These are phyloP conservation scores for Candida qinlingensis DNA, from an alignment of 805 yeast genomes.

Conservation along the genomic window DNA sequence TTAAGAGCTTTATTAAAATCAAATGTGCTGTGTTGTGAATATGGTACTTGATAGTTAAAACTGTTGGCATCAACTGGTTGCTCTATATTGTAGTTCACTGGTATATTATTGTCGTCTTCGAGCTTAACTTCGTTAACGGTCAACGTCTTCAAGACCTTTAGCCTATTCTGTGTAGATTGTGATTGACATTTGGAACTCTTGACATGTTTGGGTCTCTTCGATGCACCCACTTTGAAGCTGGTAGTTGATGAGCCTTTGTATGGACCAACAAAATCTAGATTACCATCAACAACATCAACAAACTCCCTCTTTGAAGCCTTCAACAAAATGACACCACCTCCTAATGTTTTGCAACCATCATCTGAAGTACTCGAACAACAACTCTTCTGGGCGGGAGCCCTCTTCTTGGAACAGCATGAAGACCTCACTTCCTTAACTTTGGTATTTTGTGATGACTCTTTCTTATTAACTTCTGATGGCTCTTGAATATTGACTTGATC, in stretches of 20 bases:
- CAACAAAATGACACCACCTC: slow-evolving; percentile 20
- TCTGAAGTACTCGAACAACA: slow-evolving; percentile 4
- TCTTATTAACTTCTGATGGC: neutral
- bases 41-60: too few relatives aligned
- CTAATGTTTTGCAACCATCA: slow-evolving; percentile 8
- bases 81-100: neutral
- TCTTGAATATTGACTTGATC: slow-evolving; percentile 13
- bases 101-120: neutral
- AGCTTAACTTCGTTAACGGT: slow-evolving; percentile 12
- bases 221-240: slow-evolving; percentile 11
- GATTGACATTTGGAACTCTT: slow-evolving; percentile 9
- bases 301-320: slow-evolving; percentile 23
- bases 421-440: neutral
- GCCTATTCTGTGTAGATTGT: neutral
- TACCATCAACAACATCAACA: slow-evolving; percentile 24
- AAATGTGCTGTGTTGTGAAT: too few relatives aligned
- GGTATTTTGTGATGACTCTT: neutral
- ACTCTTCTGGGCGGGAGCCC: neutral
- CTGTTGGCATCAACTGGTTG: too few relatives aligned
- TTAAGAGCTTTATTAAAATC: neutral
- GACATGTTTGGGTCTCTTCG: slow-evolving; percentile 5
- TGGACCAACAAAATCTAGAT: slow-evolving; percentile 23
- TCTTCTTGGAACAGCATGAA: slow-evolving; percentile 2
- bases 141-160: slow-evolving; percentile 14
- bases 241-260: slow-evolving; percentile 15